Evolutionary conservation across 169 alveolate genomes (phyloP), one percentile per base, ranked within the genome.

Genomic region (Plasmodium billcollinsi): DNA sequence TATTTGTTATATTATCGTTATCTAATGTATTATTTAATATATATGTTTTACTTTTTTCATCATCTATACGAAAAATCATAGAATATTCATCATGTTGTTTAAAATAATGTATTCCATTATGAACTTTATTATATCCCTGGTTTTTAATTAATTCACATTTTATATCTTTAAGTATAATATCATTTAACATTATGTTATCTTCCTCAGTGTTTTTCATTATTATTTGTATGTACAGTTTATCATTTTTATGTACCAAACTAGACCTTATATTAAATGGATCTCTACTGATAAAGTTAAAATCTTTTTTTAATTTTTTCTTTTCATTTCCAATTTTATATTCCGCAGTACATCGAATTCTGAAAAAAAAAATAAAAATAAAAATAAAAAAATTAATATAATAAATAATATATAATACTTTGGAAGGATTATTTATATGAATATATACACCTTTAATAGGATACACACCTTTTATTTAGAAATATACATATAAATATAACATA

Each of bases 51-150:
- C 89, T 78, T 66, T 65, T 69, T 43, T 78, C 89, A 50, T 78
- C 89, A 52, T 66, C 67, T 50, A 78, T 71, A 66, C 89, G 54
- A 65, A 78, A 78, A 50, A 78, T 66, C 71, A 78, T 78, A 43
- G 89, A 78, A 49, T 78, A 78, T 45, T 78, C 80, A 78, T 78
- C 89, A 78, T 78, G 65, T 45, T 78, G 75, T 47, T 78, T 78
- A 26, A 78, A 78, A 65, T 78, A 78, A 47, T 78, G 49, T 56
- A 78, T 15, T 12, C 89, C 89, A 66, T 66, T 70, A 66, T 78
- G 89, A 50, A 61, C 52, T 65, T 78, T 78, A 21, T 26, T 43
- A 15, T 2, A 29, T 5, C 33, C 78, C 29, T 78, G 73, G 67
- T 54, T 49, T 78, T 78, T 78, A 49, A 78, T 66, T 70, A 67